Evolutionary conservation across 2,329 filamentous ascomycete species (phyloP).

Genomic region (Colletotrichum agaves): DNA sequence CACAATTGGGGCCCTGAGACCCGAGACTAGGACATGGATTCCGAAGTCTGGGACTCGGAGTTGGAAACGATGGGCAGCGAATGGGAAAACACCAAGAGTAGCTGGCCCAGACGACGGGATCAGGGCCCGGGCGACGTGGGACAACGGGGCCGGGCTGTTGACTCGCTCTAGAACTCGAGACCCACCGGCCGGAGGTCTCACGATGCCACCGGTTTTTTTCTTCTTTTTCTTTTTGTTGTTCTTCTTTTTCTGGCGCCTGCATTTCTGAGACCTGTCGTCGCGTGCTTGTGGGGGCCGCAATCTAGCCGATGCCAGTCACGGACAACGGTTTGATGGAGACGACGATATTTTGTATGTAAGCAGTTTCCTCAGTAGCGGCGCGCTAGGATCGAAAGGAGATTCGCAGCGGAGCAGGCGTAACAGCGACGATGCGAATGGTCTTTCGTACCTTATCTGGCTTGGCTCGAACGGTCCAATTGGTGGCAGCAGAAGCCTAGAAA

Average conservation of each 20-base stretch:
- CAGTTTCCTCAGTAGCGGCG: constrained; percentile 14
- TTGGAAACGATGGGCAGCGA: constrained; percentile 6
- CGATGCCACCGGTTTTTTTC: neutral
- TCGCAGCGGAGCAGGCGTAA: constrained; percentile 23
- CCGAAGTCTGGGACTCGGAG: constrained; percentile 7
- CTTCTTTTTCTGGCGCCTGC: too few relatives aligned
- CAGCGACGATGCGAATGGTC: constrained; percentile 15
- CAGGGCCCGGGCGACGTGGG: constrained; percentile 12
- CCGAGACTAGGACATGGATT: neutral
- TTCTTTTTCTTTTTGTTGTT: neutral
- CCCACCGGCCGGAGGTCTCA: constrained; percentile 5
- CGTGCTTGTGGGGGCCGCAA: constrained; percentile 29
- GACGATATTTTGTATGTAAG: constrained; percentile 32
- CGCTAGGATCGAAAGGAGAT: constrained; percentile 24
- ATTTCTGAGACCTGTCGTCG: constrained; percentile 21
- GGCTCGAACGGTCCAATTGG: neutral
- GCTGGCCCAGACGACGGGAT: neutral
- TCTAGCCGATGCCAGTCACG: neutral
- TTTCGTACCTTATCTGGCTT: neutral
- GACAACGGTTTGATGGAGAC: constrained; percentile 26
- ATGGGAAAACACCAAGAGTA: constrained; percentile 15
- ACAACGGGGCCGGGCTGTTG: constrained; percentile 29
- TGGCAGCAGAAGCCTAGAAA: neutral
- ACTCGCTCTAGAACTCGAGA: constrained; percentile 33
- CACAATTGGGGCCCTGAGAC: constrained; percentile 4